Evolutionary conservation across 306 rosid genomes (phyloP).

Genomic region (Rosa rugosa): DNA sequence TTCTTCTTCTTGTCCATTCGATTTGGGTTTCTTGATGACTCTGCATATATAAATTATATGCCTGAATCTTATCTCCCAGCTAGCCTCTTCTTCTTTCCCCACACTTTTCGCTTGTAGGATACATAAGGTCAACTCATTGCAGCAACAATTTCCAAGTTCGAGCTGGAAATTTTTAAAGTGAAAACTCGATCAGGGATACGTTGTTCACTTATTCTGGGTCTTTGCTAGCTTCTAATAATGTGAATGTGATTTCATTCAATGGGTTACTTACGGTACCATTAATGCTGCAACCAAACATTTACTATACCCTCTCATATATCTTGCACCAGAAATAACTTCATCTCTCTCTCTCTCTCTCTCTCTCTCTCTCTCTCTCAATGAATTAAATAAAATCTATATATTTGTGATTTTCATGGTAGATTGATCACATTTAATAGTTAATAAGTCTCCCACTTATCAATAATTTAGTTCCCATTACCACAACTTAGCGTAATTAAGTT

Average conservation of each 20-base stretch:
- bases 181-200: background rate
- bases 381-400: background rate
- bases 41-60: background rate
- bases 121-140: background rate
- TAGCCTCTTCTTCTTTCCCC: background rate
- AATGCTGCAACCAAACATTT: background rate
- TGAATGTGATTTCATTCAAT: slow-evolving; percentile 2
- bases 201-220: background rate
- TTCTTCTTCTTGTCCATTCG: slow-evolving; percentile 1
- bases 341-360: too few relatives aligned
- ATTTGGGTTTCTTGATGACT: slow-evolving; percentile 28
- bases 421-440: background rate
- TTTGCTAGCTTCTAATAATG: background rate
- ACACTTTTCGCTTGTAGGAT: background rate
- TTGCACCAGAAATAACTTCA: background rate
- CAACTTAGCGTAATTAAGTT: too few relatives aligned
- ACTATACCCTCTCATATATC: background rate
- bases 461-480: too few relatives aligned
- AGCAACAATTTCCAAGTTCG: background rate
- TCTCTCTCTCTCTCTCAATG: background rate
- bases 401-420: background rate
- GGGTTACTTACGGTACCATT: background rate
- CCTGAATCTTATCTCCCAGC: background rate
- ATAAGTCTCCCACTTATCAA: too few relatives aligned
- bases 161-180: background rate